These are phyloP conservation scores for Thielaviopsis ethacetica DNA, from an alignment of 2,329 filamentous ascomycete genomes.

Conservation along the genomic window DNA sequence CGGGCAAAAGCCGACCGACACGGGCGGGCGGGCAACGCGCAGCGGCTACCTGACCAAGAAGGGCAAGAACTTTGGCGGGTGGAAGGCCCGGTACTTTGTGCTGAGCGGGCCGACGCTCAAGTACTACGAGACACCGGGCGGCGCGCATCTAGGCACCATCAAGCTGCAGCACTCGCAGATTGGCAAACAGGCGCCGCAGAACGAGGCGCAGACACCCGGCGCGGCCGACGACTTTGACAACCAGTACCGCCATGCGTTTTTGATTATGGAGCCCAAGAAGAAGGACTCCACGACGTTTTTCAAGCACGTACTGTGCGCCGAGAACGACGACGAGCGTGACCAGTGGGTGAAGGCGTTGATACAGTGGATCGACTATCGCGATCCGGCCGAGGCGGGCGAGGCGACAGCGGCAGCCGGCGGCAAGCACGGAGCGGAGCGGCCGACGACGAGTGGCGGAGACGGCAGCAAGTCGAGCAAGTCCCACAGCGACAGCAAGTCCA, in stretches of 20 bases:
- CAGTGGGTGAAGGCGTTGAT: constrained; percentile 83
- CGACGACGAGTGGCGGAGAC: constrained; percentile 5
- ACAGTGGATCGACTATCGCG: constrained; percentile 68
- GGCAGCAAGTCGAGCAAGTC: constrained; percentile 23
- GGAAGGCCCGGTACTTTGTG: constrained; percentile 67
- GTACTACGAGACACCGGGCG: constrained; percentile 85
- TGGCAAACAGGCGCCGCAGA: constrained; percentile 63
- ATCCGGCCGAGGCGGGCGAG: constrained; percentile 27
- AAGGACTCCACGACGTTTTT: constrained; percentile 82
- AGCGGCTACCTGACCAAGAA: constrained; percentile 91
- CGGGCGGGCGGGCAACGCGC: constrained; percentile 52
- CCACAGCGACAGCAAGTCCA: constrained; percentile 5
- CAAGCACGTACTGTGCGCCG: constrained; percentile 86
- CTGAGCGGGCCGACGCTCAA: constrained; percentile 50
- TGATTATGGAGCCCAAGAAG: constrained; percentile 88
- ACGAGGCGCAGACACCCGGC: constrained; percentile 24
- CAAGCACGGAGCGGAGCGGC: constrained; percentile 16
- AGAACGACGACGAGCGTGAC: constrained; percentile 85
- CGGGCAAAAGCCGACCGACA: constrained; percentile 28
- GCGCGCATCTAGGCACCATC: constrained; percentile 81
- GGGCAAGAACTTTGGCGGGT: constrained; percentile 96
- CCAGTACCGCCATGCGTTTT: constrained; percentile 90
- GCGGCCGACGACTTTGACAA: constrained; percentile 61
- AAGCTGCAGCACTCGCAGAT: constrained; percentile 85
- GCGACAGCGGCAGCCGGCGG: constrained; percentile 35